Evolutionary conservation across 1,284 basidiomycete genomes (phyloP).

Genomic region (Salmacisia buchloeana): DNA sequence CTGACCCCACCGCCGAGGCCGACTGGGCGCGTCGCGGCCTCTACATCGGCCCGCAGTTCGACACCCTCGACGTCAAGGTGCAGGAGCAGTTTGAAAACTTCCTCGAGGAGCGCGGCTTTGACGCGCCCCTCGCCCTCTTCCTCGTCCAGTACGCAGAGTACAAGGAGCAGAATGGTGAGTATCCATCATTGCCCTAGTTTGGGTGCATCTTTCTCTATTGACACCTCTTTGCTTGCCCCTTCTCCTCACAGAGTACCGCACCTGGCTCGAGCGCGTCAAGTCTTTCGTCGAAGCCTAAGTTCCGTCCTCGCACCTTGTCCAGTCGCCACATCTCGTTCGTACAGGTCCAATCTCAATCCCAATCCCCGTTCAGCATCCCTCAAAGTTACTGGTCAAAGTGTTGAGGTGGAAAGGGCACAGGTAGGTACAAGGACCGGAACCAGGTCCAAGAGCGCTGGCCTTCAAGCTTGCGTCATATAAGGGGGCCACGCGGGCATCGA

Average conservation of each 20-base stretch:
- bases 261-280: constrained; percentile 80
- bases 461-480: too few species aligned
- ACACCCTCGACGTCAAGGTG: constrained; percentile 77
- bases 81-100: constrained; percentile 81
- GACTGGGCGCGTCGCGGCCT: constrained; percentile 86
- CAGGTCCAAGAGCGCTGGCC: too few species aligned
- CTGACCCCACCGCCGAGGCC: constrained; percentile 74
- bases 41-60: constrained; percentile 90
- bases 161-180: constrained; percentile 45
- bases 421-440: too few species aligned
- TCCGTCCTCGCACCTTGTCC: neutral
- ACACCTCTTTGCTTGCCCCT: neutral
- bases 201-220: neutral
- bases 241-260: constrained; percentile 68
- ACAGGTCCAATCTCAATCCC: too few species aligned
- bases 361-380: too few species aligned
- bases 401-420: too few species aligned
- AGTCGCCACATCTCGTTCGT: neutral
- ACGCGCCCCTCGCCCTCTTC: constrained; percentile 64
- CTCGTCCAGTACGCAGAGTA: constrained; percentile 49
- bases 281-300: constrained; percentile 68
- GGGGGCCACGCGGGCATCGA: too few species aligned
- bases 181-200: constrained; percentile 56
- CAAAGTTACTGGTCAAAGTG: too few species aligned
- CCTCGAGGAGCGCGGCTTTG: constrained; percentile 79